phyloP scores from a whole-genome alignment of 2,329 filamentous ascomycete species.

The Fusarium citri region DNA sequence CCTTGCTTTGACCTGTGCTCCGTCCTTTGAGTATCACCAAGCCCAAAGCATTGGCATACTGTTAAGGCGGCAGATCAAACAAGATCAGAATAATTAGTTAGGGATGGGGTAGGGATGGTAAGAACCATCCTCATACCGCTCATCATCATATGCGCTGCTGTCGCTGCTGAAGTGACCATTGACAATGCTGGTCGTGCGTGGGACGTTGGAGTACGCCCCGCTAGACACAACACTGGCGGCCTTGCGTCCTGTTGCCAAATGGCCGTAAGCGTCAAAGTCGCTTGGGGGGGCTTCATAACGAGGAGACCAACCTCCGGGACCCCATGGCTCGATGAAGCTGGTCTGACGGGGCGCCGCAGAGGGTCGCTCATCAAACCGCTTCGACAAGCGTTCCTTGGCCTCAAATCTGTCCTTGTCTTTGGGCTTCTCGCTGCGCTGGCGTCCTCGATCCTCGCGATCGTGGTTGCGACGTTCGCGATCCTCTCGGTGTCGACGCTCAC shows the following conservation, averaged over 20 bases:
- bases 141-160: conserved; percentile 48
- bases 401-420: conserved; percentile 48
- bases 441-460: conserved; percentile 43
- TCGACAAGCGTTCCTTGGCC: conserved; percentile 52
- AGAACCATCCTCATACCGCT: conserved; percentile 51
- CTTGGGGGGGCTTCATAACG: conserved; percentile 41
- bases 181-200: conserved; percentile 47
- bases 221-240: conserved; percentile 42
- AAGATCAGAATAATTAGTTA: conserved; percentile 40
- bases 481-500: conserved; percentile 39
- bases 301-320: conserved; percentile 49
- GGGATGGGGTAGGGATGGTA: conserved; percentile 53
- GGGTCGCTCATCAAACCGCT: conserved; percentile 53
- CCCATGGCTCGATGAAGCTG: conserved; percentile 53
- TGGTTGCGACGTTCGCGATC: conserved; percentile 42
- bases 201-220: conserved; percentile 46
- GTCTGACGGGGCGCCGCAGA: conserved; percentile 43
- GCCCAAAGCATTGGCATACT: not conserved
- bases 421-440: conserved; percentile 42
- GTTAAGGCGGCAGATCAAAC: conserved; percentile 21
- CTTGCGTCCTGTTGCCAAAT: conserved; percentile 45
- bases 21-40: conserved; percentile 4
- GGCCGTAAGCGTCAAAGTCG: conserved; percentile 46
- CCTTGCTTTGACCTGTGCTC: conserved; percentile 22
- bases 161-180: conserved; percentile 47